These are phyloP conservation scores for Fraxinus americana DNA, from an alignment of 257 asterid species.

Conservation along the genomic window DNA sequence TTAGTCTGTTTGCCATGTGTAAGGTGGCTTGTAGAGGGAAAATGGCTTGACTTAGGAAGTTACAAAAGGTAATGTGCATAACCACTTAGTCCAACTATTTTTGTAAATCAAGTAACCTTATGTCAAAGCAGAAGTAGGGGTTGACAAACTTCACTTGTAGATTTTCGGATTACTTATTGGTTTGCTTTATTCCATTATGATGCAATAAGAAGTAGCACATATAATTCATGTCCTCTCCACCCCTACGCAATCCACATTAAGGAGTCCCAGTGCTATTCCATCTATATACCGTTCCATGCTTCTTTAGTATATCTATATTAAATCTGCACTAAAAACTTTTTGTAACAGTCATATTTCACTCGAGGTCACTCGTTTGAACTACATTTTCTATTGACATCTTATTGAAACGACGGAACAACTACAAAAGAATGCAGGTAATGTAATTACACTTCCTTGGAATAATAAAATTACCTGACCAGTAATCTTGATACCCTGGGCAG, in stretches of 20 bases:
- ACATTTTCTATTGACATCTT: not conserved
- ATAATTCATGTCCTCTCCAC: not conserved
- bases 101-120: not conserved
- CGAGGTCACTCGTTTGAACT: not conserved
- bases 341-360: not conserved
- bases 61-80: not conserved
- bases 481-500: slow-evolving; percentile 97
- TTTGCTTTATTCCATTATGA: not conserved
- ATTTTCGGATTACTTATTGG: not conserved
- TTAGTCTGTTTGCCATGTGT: not conserved
- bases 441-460: not conserved
- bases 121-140: not conserved
- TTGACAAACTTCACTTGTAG: not conserved
- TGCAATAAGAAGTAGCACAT: not conserved
- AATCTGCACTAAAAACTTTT: not conserved
- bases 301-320: too few relatives aligned
- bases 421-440: not conserved
- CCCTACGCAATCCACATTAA: not conserved
- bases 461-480: slow-evolving; percentile 72
- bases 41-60: not conserved
- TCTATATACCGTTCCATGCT: not conserved
- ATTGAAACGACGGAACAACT: too few relatives aligned
- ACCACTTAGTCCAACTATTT: not conserved
- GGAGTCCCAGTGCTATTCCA: not conserved
- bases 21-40: not conserved